These are phyloP conservation scores for Dipteronia dyeriana DNA, from an alignment of 345 rosid species.

Conservation along the genomic window DNA sequence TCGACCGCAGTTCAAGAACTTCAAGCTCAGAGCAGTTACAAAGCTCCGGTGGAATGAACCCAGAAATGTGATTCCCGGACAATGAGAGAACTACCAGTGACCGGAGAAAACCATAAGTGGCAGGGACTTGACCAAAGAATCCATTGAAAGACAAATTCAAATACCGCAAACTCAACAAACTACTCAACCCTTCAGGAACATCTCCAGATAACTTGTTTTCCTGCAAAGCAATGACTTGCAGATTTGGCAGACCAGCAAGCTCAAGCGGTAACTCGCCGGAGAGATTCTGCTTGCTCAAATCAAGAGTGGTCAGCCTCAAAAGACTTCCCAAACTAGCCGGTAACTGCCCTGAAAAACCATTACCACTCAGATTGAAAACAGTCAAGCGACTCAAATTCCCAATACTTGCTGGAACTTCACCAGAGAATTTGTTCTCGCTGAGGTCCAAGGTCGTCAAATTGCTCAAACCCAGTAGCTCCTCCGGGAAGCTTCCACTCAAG, in stretches of 20 bases:
- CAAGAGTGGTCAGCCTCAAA: slow-evolving; percentile 51
- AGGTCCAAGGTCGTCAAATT: slow-evolving; percentile 72
- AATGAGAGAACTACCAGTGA: slow-evolving; percentile 68
- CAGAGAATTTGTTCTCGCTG: slow-evolving; percentile 60
- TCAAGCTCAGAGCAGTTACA: slow-evolving; percentile 88
- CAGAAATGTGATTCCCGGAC: slow-evolving; percentile 67
- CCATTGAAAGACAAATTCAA: slow-evolving; percentile 72
- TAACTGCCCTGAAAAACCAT: slow-evolving; percentile 53
- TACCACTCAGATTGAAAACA: slow-evolving; percentile 59
- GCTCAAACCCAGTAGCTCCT: slow-evolving; percentile 52
- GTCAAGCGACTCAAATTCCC: slow-evolving; percentile 53
- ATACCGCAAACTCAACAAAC: slow-evolving; percentile 66
- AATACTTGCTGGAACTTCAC: slow-evolving; percentile 51
- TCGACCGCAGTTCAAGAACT: slow-evolving; percentile 69
- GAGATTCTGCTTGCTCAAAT: slow-evolving; percentile 66
- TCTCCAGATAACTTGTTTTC: slow-evolving; percentile 70
- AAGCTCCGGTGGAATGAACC: slow-evolving; percentile 67
- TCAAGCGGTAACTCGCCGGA: slow-evolving; percentile 71
- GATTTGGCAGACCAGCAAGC: slow-evolving; percentile 78
- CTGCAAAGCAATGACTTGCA: slow-evolving; percentile 85
- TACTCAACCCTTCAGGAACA: slow-evolving; percentile 88
- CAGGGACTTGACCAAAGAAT: slow-evolving; percentile 66
- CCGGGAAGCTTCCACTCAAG: slow-evolving; percentile 66
- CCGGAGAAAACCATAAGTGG: slow-evolving; percentile 71
- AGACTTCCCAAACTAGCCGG: slow-evolving; percentile 55